Evolutionary conservation across 495 filamentous ascomycete species (phyloP).

Genomic region (Recurvomyces mirabilis): DNA sequence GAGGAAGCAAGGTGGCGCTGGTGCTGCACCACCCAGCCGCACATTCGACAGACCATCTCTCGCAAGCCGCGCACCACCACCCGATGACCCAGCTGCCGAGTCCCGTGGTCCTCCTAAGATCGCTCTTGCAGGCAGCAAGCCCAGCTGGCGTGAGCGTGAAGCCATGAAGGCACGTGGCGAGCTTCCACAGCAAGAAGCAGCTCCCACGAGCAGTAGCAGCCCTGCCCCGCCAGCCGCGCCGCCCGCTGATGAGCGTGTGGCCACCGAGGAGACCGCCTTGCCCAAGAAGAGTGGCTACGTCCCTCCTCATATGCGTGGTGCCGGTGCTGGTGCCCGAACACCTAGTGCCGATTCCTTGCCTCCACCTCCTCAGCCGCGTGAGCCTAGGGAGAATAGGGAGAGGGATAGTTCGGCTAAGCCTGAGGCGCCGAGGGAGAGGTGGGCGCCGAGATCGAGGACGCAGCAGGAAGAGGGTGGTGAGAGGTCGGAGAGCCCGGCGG

Average conservation of each 20-base stretch:
- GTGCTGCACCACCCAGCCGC: constrained; percentile 20
- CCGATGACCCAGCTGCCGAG: constrained; percentile 21
- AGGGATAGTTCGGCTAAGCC: constrained; percentile 6
- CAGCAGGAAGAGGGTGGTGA: constrained; percentile 22
- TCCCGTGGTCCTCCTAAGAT: constrained; percentile 51
- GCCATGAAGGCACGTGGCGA: constrained; percentile 47
- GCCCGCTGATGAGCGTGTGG: constrained; percentile 22
- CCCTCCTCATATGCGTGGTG: too few species aligned
- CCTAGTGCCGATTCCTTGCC: constrained; percentile 8
- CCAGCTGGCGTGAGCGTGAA: constrained; percentile 77
- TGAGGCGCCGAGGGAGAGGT: constrained; percentile 9
- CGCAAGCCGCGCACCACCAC: constrained; percentile 4
- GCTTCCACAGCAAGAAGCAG: constrained; percentile 13
- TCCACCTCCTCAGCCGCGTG: constrained; percentile 5
- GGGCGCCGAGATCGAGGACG: constrained; percentile 12
- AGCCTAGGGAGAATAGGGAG: constrained; percentile 10
- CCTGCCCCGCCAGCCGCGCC: constrained; percentile 18
- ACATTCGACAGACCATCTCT: constrained; percentile 25
- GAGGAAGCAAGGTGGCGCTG: constrained; percentile 11
- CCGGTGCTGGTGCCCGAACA: constrained; percentile 23
- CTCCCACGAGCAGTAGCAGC: constrained; percentile 3
- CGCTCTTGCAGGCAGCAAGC: constrained; percentile 50
- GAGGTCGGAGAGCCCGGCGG: constrained; percentile 17
- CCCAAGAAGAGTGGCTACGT: constrained; percentile 24
- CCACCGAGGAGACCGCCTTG: constrained; percentile 15